phyloP scores from a whole-genome alignment of 176 grass and related monocot genomes.

The Bolboschoenus planiculmis region DNA sequence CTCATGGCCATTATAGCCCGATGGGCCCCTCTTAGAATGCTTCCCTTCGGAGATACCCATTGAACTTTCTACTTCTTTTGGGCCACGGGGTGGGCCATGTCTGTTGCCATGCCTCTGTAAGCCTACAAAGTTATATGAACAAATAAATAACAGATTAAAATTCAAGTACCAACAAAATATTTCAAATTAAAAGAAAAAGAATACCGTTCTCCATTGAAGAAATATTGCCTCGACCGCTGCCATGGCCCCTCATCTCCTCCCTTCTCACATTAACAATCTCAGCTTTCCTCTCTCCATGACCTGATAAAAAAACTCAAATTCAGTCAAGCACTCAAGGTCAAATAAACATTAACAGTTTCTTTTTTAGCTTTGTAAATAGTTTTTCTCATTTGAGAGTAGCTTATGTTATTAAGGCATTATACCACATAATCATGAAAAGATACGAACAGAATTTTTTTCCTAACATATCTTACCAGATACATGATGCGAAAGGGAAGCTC shows the following conservation, averaged over 20 bases:
- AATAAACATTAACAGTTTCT: background rate
- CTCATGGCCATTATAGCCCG: constrained; percentile 77
- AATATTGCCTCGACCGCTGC: constrained; percentile 31
- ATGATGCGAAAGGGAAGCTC: constrained; percentile 33
- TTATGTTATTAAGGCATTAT: background rate
- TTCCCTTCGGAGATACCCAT: constrained; percentile 64
- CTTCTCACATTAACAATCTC: constrained; percentile 34
- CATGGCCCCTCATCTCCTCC: constrained; percentile 51
- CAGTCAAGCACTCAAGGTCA: background rate
- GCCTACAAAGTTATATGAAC: constrained; percentile 39
- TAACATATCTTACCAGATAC: constrained; percentile 38
- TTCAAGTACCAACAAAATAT: background rate
- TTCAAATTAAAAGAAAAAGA: background rate
- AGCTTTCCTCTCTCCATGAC: constrained; percentile 67
- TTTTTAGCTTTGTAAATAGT: background rate
- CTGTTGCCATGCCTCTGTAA: constrained; percentile 61
- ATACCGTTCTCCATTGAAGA: constrained; percentile 68
- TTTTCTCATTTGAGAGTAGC: background rate
- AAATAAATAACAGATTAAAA: constrained; percentile 10
- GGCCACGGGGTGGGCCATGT: constrained; percentile 48
- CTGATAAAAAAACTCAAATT: constrained; percentile 26
- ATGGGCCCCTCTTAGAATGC: constrained; percentile 51
- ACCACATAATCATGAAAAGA: background rate
- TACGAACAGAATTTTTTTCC: background rate
- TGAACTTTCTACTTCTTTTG: constrained; percentile 66